Conservation (phyloP, 768 basidiomycete genomes). For the Naganishia vaughanmartiniae region DNA sequence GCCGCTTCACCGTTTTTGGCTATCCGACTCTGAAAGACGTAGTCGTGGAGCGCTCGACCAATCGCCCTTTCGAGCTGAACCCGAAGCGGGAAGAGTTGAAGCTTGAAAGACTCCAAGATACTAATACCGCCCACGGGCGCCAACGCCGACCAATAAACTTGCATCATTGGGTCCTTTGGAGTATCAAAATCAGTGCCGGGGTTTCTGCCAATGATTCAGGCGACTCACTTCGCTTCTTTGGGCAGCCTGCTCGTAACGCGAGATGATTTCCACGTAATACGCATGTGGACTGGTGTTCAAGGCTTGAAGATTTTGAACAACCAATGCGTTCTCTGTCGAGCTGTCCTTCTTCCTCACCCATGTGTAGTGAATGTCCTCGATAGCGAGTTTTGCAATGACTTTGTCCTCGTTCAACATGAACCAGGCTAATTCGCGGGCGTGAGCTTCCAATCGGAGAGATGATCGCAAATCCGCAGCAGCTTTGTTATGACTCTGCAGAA, state of each 20-base stretch:
- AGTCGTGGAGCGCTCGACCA: slow-evolving; percentile 78
- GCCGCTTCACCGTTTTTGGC: slow-evolving; percentile 45
- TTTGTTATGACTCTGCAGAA: slow-evolving; percentile 76
- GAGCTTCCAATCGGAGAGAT: slow-evolving; percentile 74
- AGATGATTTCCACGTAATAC: slow-evolving; percentile 80
- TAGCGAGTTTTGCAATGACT: slow-evolving; percentile 79
- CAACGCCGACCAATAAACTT: slow-evolving; percentile 76
- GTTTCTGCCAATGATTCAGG: not conserved
- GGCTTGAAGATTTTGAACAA: slow-evolving; percentile 73
- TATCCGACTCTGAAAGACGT: slow-evolving; percentile 63
- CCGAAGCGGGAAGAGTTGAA: slow-evolving; percentile 79
- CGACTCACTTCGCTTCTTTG: slow-evolving; percentile 56
- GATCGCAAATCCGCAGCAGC: slow-evolving; percentile 65
- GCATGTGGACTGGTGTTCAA: slow-evolving; percentile 81
- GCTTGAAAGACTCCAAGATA: slow-evolving; percentile 76
- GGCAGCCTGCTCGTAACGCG: slow-evolving; percentile 69
- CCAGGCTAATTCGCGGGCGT: slow-evolving; percentile 86
- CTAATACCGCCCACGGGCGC: slow-evolving; percentile 90
- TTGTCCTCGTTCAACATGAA: slow-evolving; percentile 73
- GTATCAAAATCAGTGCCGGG: not conserved
- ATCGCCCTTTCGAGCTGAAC: slow-evolving; percentile 81
- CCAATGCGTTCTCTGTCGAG: slow-evolving; percentile 73
- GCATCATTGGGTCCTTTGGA: slow-evolving; percentile 59
- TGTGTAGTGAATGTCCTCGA: slow-evolving; percentile 71
- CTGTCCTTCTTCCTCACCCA: slow-evolving; percentile 86